Base-by-base conservation (phyloP, 2,329 filamentous ascomycete species). In the Fusarium palustre region DNA sequence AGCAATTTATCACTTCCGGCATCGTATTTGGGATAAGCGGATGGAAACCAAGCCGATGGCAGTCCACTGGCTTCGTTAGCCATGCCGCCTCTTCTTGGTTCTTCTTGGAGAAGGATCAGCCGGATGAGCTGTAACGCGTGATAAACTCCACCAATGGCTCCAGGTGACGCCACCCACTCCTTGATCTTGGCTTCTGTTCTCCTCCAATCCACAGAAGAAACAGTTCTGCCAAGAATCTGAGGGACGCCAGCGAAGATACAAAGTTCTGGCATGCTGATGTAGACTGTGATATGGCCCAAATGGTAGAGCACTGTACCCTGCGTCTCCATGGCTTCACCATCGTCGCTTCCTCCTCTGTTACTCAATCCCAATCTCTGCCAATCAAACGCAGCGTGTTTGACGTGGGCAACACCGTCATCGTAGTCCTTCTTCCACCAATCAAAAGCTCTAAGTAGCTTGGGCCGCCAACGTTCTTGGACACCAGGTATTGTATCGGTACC, bases 401-500 rank as follows among this genome's bases (percentile, higher is more conserved):
- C 69, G 45, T 75, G 73, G 8, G 73, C 73, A 39, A 75, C 66
- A 5, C 73, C 73, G 28, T 75, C 73, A 16, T 75, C 73, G 11
- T 75, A 75, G 43, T 75, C 73, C 24, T 75, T 74, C 50, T 75
- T 75, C 73, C 73, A 75, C 73, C 73, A 75, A 52, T 75, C 73
- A 55, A 75, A 75, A 5, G 73, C 73, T 15, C 73, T 47, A 9
- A 75, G 47, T 12, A 75, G 25, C 38, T 75, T 75, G 3, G 73
- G 73, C 5, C 73, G 71, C 73, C 73, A 75, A 43, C 73, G 66
- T 33, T 75, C 73, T 47, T 75, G 73, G 10, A 75, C 71, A 24
- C 71, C 73, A 4, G 73, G 66, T 39, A 75, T 69, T 1, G 73
- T 74, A 18, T 75, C 73, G 0, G 68, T 62, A 0, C 73, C 73